Evolutionary conservation across 805 yeast genomes (phyloP), one percentile per base, ranked within the genome.

Genomic region (Cyberlindnera subsufficiens): DNA sequence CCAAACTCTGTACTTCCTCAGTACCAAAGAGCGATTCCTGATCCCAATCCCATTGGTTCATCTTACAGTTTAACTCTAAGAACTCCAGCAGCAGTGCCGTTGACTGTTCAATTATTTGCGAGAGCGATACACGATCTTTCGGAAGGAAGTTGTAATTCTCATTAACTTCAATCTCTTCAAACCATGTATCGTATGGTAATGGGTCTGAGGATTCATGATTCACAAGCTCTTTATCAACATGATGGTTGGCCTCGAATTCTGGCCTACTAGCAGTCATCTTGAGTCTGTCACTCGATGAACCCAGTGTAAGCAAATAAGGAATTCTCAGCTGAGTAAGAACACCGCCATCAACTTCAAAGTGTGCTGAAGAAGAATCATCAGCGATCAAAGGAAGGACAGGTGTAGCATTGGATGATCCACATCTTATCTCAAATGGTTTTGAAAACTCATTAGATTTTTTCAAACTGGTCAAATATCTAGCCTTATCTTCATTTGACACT

Each of bases 311-410:
- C 31, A 82, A 51, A 46, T 75, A 78, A 0, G 90, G 90, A 8
- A 82, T 69, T 36, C 74, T 65, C 53, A 77, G 43, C 2, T 58
- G 44, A 1, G 50, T 13, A 22, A 49, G 44, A 11, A 55, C 41
- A 6, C 63, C 54, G 2, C 47, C 51, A 3, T 56, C 54, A 15
- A 57, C 51, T 25, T 69, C 66, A 37, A 74, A 54, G 78, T 79
- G 75, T 42, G 72, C 71, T 3, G 58, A 61, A 1, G 72, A 61
- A 30, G 73, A 64, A 41, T 72, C 72, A 44, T 80, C 86, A 0
- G 86, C 80, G n/a, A 75, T 55, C 30, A 83, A 56, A 0, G 89
- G 88, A 30, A 67, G 51, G 3, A 81, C 45, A 0, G 87, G 84
- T 5, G 45, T 55, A 4, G 76, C 56, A 7, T 56, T 50, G 0